Evolutionary conservation across 2,329 filamentous ascomycete species (phyloP).

Genomic region (Alternaria triticina): DNA sequence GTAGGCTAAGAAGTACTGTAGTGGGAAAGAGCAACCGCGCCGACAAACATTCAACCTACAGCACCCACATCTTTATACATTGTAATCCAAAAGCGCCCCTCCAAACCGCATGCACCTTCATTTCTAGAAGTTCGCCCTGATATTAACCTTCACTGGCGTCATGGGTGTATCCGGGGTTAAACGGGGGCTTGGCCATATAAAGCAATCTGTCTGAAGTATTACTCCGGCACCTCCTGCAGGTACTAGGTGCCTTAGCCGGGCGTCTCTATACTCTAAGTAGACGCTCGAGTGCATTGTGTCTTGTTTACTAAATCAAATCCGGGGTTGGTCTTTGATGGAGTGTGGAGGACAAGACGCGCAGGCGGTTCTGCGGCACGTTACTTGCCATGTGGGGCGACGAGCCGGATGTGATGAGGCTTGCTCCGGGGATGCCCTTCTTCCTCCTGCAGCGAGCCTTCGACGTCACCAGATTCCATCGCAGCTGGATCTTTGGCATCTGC

Average conservation of each 20-base stretch:
- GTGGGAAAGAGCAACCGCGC: constrained; percentile 5
- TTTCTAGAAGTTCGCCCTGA: constrained; percentile 11
- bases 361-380: constrained; percentile 6
- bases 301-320: background rate
- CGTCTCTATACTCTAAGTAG: background rate
- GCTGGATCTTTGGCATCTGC: background rate
- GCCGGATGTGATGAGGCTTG: background rate
- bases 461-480: background rate
- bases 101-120: constrained; percentile 10
- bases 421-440: background rate
- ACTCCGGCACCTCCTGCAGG: constrained; percentile 8
- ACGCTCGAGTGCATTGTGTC: constrained; percentile 3
- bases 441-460: background rate
- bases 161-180: constrained; percentile 18
- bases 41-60: background rate
- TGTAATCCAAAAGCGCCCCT: background rate
- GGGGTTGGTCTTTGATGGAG: background rate
- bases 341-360: background rate
- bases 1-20: background rate
- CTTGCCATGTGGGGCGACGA: constrained; percentile 10
- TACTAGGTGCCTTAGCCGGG: constrained; percentile 9
- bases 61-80: constrained; percentile 16
- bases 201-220: constrained; percentile 23
- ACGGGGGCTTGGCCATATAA: constrained; percentile 26
- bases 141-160: constrained; percentile 12